A percentile compares a stretch with the other conserved stretches of the same genome.
phyloP scores from a whole-genome alignment of 2,329 filamentous ascomycete genomes.

The Colletotrichum graminicola region DNA sequence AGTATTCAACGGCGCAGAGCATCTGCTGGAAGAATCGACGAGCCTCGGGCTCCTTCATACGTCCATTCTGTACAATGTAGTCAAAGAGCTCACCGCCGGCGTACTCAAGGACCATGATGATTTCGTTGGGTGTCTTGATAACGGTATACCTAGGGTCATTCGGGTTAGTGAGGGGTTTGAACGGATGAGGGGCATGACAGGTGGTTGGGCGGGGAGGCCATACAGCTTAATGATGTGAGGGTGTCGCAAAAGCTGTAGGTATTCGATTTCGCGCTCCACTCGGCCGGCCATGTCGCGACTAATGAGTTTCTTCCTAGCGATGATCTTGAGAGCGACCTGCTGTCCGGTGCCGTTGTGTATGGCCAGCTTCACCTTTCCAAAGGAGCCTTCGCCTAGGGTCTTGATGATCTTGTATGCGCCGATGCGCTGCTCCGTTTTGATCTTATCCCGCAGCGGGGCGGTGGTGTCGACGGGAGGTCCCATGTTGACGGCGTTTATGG shows the following conservation, averaged over 20 bases:
- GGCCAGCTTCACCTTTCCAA: conserved; percentile 98
- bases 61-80: conserved; percentile 95
- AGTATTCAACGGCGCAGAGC: conserved; percentile 98
- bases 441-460: conserved; percentile 55
- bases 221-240: conserved; percentile 99
- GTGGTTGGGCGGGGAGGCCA: conserved; percentile 47
- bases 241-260: conserved; percentile 93
- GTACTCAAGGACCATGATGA: conserved; percentile 99
- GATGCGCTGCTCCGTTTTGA: conserved; percentile 83
- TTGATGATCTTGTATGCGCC: conserved; percentile 92
- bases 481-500: conserved; percentile 50
- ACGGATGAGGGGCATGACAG: neutral
- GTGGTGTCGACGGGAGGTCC: conserved; percentile 45
- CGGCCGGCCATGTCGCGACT: conserved; percentile 98
- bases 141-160: conserved; percentile 81
- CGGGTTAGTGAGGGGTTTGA: conserved; percentile 12
- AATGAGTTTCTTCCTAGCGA: conserved; percentile 93
- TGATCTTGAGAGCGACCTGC: conserved; percentile 98
- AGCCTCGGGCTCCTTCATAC: conserved; percentile 92
- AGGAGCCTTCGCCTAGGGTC: conserved; percentile 95
- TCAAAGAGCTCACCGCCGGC: conserved; percentile 97
- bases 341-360: conserved; percentile 92
- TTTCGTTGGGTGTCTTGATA: conserved; percentile 93
- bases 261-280: conserved; percentile 98
- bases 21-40: conserved; percentile 99